Evolutionary conservation across 768 basidiomycete genomes (phyloP).

Genomic region (Lactarius sp.): DNA sequence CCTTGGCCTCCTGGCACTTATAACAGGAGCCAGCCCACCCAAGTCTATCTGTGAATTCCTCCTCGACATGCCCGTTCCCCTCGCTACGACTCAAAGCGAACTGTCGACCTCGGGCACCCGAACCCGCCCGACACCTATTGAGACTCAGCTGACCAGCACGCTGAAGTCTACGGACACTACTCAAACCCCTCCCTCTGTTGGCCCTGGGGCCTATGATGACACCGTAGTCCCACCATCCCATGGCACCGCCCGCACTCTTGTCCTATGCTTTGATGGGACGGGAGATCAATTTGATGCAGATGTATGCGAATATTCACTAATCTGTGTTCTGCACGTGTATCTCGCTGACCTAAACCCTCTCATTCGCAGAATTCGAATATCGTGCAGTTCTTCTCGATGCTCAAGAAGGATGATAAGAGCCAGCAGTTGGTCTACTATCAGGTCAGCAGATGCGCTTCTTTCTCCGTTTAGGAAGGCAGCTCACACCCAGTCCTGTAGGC

Average conservation of each 20-base stretch:
- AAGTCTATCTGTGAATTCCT: neutral
- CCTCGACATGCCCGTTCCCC: constrained; percentile 3
- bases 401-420: constrained; percentile 58
- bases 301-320: constrained; percentile 35
- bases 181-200: neutral
- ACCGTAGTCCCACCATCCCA: constrained; percentile 27
- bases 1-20: neutral
- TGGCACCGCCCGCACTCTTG: constrained; percentile 40
- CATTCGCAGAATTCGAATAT: constrained; percentile 62
- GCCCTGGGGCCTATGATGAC: constrained; percentile 1
- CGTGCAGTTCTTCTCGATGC: constrained; percentile 60
- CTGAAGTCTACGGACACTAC: neutral
- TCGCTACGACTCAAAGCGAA: neutral
- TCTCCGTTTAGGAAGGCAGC: neutral
- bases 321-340: neutral
- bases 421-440: constrained; percentile 76
- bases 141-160: neutral
- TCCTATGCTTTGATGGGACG: constrained; percentile 66
- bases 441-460: constrained; percentile 32
- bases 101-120: neutral
- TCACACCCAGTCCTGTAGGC: constrained; percentile 38
- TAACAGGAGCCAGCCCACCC: neutral
- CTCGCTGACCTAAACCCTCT: neutral
- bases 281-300: constrained; percentile 66
- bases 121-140: neutral